Base-by-base conservation (phyloP, 441 rosid genomes). In the Biscutella auriculata region DNA sequence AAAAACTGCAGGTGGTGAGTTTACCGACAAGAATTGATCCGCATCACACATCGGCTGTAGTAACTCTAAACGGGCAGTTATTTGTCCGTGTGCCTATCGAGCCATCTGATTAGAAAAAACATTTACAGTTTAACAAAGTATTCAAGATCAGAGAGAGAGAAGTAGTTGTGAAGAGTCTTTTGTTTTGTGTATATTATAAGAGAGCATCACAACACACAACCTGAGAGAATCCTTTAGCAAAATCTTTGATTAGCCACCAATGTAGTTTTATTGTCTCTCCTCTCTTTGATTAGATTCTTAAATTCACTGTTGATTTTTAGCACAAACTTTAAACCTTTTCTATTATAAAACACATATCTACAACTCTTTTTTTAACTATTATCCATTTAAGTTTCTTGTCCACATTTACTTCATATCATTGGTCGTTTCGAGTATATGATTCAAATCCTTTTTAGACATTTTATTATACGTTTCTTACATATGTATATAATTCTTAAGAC, bases 1-100 rank as follows among this genome's bases (percentile, higher is more conserved):
- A n/a, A n/a, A n/a, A n/a, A 45, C 21, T 44, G 43, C 70, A 88
- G 98, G 94, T 88, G 48, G 84, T 92, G 46, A 84, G 79, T 81
- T 81, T 92, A 54, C 94, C 98, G 5, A 70, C 84, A 1, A 80
- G 94, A 70, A 92, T 92, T 1, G 97, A 88, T 62, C 85, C 97
- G 6, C 89, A 81, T 66, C 98, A 88, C 57, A 88, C 98, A 30
- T 84, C 97, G n/a, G 97, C 95, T 2, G 97, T 86, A 51, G 98
- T 92, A 36, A 92, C 95, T 15, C 57, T 92, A 57, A 94, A 88
- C 37, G 98, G 98, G 10, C 97, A 86, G 76, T 73, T 92, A 68
- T 92, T 82, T 36, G 87, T 88, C 32, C 92, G 98, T 25, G 98
- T 84, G 14, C 98, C 98, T 2, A 77, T 92, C 9, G 92, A 88